phyloP scores from a whole-genome alignment of 805 yeast species.

The Gaillardinia entomophila region DNA sequence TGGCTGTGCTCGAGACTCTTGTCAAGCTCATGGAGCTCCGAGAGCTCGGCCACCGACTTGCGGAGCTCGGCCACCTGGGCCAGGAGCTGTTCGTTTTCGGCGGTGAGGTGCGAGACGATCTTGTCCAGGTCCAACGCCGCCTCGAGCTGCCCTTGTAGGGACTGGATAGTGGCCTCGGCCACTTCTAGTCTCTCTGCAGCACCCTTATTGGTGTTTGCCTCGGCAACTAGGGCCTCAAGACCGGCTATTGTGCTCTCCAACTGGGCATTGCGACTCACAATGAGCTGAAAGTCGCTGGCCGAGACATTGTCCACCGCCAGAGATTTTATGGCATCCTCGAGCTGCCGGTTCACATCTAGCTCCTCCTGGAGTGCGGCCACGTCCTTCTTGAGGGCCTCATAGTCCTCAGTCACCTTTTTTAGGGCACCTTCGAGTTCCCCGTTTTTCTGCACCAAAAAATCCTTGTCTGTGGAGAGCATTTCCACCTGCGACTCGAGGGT shows the following conservation, averaged over 20 bases:
- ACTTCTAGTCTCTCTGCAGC: conserved; percentile 5
- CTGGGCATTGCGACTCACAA: conserved; percentile 27
- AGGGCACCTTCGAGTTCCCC: conserved; percentile 20
- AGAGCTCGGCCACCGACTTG: conserved; percentile 37
- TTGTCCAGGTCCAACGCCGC: conserved; percentile 28
- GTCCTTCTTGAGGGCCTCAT: conserved; percentile 24
- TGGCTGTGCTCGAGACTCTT: conserved; percentile 45
- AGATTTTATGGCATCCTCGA: conserved; percentile 25
- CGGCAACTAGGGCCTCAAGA: conserved; percentile 19
- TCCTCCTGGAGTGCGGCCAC: conserved; percentile 29
- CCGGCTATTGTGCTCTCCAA: conserved; percentile 38
- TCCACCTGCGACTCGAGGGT: conserved; percentile 21
- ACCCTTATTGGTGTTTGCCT: conserved; percentile 5
- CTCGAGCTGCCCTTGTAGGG: conserved; percentile 27
- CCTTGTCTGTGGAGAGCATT: conserved; percentile 38
- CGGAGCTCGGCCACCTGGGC: conserved; percentile 26
- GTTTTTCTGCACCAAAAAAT: conserved; percentile 30
- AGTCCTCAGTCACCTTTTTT: conserved; percentile 18
- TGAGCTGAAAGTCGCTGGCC: conserved; percentile 12
- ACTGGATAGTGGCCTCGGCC: conserved; percentile 19
- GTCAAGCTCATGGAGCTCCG: conserved; percentile 46
- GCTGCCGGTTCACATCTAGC: conserved; percentile 27
- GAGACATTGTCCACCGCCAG: conserved; percentile 9
- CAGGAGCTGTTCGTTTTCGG: conserved; percentile 30
- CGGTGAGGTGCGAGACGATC: conserved; percentile 27